Percentiles rank a stretch among this genome's conserved stretches.
Evolutionary conservation across 208 protist genomes (phyloP).

Genomic region (Leishmania gerbilli): DNA sequence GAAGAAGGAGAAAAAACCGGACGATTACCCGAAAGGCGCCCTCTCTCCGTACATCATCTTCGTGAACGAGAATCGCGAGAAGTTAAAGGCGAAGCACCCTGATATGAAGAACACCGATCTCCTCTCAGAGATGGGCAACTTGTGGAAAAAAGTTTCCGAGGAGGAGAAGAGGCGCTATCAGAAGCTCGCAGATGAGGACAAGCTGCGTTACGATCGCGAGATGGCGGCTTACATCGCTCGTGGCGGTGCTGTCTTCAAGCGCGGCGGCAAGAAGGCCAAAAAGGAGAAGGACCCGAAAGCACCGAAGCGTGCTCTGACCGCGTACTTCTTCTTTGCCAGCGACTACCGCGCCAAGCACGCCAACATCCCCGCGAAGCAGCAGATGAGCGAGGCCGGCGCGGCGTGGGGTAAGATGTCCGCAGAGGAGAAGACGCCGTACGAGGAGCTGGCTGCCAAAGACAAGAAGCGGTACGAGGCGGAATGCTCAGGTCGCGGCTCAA

Average conservation of each 20-base stretch:
- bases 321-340: conserved; percentile 81
- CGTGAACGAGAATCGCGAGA: conserved; percentile 67
- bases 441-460: conserved; percentile 75
- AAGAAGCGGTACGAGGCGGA: conserved; percentile 85
- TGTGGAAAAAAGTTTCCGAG: conserved; percentile 68
- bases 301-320: conserved; percentile 78
- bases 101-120: conserved; percentile 76
- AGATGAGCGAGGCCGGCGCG: conserved; percentile 63
- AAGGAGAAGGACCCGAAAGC: conserved; percentile 86
- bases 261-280: conserved; percentile 50
- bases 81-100: conserved; percentile 69
- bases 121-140: conserved; percentile 54
- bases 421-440: conserved; percentile 80
- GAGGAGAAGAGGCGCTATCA: conserved; percentile 75
- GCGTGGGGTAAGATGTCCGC: conserved; percentile 69
- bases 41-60: conserved; percentile 82
- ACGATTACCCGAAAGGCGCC: conserved; percentile 84
- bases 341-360: conserved; percentile 74
- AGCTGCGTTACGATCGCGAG: conserved; percentile 75
- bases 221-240: conserved; percentile 71
- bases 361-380: conserved; percentile 56
- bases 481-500: conserved; percentile 32
- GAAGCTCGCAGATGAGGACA: conserved; percentile 77
- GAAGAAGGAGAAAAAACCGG: conserved; percentile 75
- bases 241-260: conserved; percentile 63